Conservation (phyloP, 2,329 filamentous ascomycete species). For the Fusarium sororula region DNA sequence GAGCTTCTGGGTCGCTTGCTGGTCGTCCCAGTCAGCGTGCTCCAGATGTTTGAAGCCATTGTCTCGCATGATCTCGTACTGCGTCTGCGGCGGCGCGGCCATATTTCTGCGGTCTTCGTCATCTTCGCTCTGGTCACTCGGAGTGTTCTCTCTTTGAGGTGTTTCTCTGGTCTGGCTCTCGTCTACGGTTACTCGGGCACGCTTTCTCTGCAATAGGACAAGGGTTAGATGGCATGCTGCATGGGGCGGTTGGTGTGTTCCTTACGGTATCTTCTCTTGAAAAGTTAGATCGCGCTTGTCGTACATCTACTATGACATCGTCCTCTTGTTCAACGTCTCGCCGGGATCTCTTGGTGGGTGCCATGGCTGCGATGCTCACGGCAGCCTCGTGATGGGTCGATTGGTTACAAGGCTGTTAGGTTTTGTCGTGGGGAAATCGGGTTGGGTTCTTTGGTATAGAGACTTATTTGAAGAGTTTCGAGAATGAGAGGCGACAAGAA, state of each 20-base stretch:
- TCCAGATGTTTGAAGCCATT: slow-evolving; percentile 66
- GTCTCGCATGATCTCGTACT: slow-evolving; percentile 71
- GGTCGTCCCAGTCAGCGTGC: slow-evolving; percentile 67
- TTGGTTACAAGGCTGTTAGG: neutral
- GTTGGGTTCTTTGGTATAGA: neutral
- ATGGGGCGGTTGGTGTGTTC: slow-evolving; percentile 10
- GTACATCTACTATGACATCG: slow-evolving; percentile 49
- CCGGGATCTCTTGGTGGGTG: slow-evolving; percentile 55
- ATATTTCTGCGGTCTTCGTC: slow-evolving; percentile 36
- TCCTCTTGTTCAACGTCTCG: slow-evolving; percentile 48
- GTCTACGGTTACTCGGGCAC: slow-evolving; percentile 46
- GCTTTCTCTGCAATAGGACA: slow-evolving; percentile 43
- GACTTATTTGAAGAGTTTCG: neutral
- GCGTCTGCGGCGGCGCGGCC: slow-evolving; percentile 59
- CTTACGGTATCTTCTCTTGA: slow-evolving; percentile 52
- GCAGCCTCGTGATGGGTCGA: slow-evolving; percentile 11
- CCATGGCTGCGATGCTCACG: slow-evolving; percentile 38
- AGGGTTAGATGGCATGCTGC: neutral
- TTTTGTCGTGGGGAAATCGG: neutral
- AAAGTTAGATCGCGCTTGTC: slow-evolving; percentile 54
- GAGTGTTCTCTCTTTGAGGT: slow-evolving; percentile 32
- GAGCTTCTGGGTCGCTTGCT: slow-evolving; percentile 71
- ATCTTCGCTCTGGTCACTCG: slow-evolving; percentile 45
- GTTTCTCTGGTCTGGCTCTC: slow-evolving; percentile 23
- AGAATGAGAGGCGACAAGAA: neutral